Conservation (phyloP, 805 yeast species). For the Schwanniomyces vanrijiae region DNA sequence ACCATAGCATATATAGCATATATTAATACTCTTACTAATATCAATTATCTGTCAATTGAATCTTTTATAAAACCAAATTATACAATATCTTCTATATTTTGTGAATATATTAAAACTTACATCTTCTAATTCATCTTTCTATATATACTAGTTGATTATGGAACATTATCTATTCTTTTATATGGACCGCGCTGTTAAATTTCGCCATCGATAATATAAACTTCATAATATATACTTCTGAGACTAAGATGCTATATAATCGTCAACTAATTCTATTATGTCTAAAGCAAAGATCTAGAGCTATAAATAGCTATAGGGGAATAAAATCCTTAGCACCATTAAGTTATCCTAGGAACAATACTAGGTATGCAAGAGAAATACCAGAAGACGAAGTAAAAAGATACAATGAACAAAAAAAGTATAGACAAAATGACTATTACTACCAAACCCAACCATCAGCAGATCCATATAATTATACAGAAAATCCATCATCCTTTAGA, state of each 20-base stretch:
- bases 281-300: neutral
- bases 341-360: slow-evolving; percentile 12
- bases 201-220: neutral
- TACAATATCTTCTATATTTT: too few species aligned
- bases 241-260: neutral
- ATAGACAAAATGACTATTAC: slow-evolving; percentile 18
- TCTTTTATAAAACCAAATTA: too few species aligned
- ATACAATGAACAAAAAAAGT: slow-evolving; percentile 14
- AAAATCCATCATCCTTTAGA: slow-evolving; percentile 29
- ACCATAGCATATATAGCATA: too few species aligned
- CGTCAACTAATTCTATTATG: neutral
- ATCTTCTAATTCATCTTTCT: too few species aligned
- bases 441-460: slow-evolving; percentile 29
- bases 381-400: slow-evolving; percentile 33
- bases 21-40: too few species aligned
- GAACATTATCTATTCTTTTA: too few species aligned
- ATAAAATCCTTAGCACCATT: neutral
- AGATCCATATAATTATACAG: slow-evolving; percentile 16
- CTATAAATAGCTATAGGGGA: neutral
- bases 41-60: too few species aligned
- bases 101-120: too few species aligned
- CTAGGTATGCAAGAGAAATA: slow-evolving; percentile 32
- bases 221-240: neutral
- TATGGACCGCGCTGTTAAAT: neutral
- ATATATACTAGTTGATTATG: too few species aligned